Conservation (phyloP, 1,284 basidiomycete species). For the Ceratobasidium sp. region DNA sequence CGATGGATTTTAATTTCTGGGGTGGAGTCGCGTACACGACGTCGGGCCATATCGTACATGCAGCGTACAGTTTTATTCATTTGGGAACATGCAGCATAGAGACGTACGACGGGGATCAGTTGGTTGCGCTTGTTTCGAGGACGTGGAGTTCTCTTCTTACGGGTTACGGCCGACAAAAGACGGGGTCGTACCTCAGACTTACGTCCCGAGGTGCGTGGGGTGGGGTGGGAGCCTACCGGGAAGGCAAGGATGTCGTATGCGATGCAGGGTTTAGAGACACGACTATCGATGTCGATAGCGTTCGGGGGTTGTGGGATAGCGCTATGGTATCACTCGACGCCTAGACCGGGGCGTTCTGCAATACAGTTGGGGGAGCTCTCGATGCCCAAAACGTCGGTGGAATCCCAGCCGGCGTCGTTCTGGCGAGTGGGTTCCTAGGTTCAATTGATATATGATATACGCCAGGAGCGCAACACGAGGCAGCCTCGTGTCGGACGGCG, state of each 20-base stretch:
- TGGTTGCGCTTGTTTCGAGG: neutral
- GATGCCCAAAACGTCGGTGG: neutral
- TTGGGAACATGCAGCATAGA: neutral
- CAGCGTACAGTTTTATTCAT: conserved; percentile 5
- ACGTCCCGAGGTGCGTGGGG: conserved; percentile 34
- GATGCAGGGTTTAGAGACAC: neutral
- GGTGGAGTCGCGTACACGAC: neutral
- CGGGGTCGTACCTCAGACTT: conserved; percentile 34
- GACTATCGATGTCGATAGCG: conserved; percentile 34
- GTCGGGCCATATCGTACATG: neutral
- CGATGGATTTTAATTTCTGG: conserved; percentile 4
- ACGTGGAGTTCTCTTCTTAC: neutral
- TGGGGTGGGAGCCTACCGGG: conserved; percentile 2
- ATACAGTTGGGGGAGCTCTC: neutral
- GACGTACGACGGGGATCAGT: conserved; percentile 9
- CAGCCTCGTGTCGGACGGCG: conserved; percentile 29
- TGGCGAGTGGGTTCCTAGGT: conserved; percentile 9
- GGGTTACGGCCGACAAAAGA: conserved; percentile 25
- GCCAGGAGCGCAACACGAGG: conserved; percentile 35
- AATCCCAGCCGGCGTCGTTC: conserved; percentile 16
- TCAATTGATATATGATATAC: conserved; percentile 18
- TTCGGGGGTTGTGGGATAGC: conserved; percentile 10
- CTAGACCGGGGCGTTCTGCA: conserved; percentile 10
- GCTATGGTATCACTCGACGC: neutral
- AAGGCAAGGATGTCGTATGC: neutral